Base-by-base conservation (phyloP, 768 basidiomycete genomes). In the Harrya chromipes region DNA sequence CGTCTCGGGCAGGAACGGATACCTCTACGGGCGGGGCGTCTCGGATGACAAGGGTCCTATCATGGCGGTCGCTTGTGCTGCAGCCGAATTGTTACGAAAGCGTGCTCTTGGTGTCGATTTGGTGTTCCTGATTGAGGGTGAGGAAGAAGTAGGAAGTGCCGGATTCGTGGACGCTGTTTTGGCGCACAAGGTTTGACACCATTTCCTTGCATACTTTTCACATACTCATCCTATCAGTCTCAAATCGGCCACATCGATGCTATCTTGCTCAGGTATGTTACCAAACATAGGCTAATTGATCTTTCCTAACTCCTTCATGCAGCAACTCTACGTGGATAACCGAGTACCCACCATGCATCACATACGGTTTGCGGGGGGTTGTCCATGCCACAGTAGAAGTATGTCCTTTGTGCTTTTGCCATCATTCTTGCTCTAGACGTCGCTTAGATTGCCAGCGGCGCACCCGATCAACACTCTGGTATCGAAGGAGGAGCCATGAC, bases 261-360 rank as follows among this genome's bases (percentile, higher is more conserved):
- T 1, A 92, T 98, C 49, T 72, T 97, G 16, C 85, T 93, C 52
- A 91, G 89, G 88, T 89, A 49, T 34, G 65, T 34, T 19, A 20
- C 58, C 29, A 40, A n/a, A 6, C 5, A 8, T 37, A 31, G 38
- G 21, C 11, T 14, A 16, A 37, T 9, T 6, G 35, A 16, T 17
- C 29, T 20, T 17, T 47, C 23, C 44, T 60, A 4, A 60, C 37
- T 1, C 5, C 9, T 40, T 13, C 26, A 4, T n/a, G 23, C 17
- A 91, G 90, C 57, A 98, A 99, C 64, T 97, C 94, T 19, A 94
- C 91, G 10, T 99, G 95, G 94, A 92, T 98, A 55, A 87, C 87
- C 12, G 91, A 97, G 58, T 83, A 87, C 55, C 81, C 83, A 6
- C 94, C 97, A 0, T 97, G 94, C 61, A 85, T 98, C 44, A 97